Percentiles rank a stretch among this genome's conserved stretches.
Evolutionary conservation across 2,329 filamentous ascomycete genomes (phyloP).

Genomic region (Dryadomyces sulphureus): DNA sequence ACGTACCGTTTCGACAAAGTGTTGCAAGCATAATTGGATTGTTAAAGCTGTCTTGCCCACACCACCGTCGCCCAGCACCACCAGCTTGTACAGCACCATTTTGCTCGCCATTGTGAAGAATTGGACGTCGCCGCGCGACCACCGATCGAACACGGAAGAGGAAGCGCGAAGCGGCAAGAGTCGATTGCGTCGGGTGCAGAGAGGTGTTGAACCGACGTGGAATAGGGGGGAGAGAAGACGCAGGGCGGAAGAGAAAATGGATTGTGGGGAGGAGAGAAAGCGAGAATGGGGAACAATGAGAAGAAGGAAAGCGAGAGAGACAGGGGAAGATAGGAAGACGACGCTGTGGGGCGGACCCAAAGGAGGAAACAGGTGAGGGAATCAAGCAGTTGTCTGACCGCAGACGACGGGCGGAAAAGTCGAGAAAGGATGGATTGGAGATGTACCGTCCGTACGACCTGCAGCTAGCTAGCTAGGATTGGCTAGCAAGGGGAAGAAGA

Average conservation of each 20-base stretch:
- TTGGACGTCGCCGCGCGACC: constrained; percentile 6
- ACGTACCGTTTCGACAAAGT: constrained; percentile 82
- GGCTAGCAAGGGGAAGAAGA: background rate
- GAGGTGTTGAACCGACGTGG: too few species aligned
- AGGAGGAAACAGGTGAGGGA: background rate
- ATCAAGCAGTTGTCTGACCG: background rate
- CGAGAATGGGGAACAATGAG: background rate
- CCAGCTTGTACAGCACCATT: constrained; percentile 92
- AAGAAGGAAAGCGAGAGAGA: background rate
- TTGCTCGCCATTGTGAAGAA: constrained; percentile 64
- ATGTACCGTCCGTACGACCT: background rate
- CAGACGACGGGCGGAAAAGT: background rate
- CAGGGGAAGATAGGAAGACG: background rate
- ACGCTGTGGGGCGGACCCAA: background rate
- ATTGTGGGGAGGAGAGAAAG: background rate
- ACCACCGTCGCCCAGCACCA: constrained; percentile 87
- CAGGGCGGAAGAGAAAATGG: background rate
- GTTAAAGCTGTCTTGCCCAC: constrained; percentile 90
- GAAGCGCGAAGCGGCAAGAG: too few species aligned
- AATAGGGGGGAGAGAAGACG: background rate
- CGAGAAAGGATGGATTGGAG: constrained; percentile 1
- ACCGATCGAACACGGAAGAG: background rate
- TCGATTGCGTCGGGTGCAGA: too few species aligned
- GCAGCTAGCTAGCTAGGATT: constrained; percentile 1
- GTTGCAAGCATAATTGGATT: constrained; percentile 92